phyloP scores from a whole-genome alignment of 371 early-diverging fungal species.

The Conidiobolus incongruus region DNA sequence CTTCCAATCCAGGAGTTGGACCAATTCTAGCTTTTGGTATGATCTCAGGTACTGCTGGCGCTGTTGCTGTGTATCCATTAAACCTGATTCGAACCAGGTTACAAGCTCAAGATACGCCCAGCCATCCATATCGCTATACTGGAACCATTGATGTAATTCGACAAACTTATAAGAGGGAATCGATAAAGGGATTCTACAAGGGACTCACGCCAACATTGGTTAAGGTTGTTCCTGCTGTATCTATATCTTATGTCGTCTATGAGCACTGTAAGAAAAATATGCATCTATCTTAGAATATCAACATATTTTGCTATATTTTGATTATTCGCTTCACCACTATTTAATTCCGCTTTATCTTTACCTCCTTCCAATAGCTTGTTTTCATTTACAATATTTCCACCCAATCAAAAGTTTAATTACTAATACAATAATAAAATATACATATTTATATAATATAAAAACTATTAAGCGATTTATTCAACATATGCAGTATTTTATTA shows the following conservation, averaged over 20 bases:
- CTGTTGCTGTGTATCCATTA: constrained; percentile 55
- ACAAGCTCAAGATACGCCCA: constrained; percentile 66
- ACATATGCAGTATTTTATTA: too few relatives aligned
- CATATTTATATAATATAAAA: too few relatives aligned
- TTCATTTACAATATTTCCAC: too few relatives aligned
- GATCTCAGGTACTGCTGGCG: constrained; percentile 44
- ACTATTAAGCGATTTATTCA: too few relatives aligned
- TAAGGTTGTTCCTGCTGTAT: constrained; percentile 30
- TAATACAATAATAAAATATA: too few relatives aligned
- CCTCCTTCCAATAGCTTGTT: too few relatives aligned
- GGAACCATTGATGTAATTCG: constrained; percentile 41
- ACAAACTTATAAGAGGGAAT: constrained; percentile 27
- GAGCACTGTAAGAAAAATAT: constrained; percentile 28
- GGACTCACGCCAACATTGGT: constrained; percentile 36
- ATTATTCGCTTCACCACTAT: too few relatives aligned
- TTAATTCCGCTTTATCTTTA: too few relatives aligned
- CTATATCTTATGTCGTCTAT: constrained; percentile 34
- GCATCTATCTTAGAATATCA: too few relatives aligned
- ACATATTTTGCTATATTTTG: too few relatives aligned
- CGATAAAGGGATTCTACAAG: constrained; percentile 31
- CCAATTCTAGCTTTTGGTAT: constrained; percentile 48
- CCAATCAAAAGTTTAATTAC: too few relatives aligned
- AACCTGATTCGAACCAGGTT: constrained; percentile 55
- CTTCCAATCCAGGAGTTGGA: too few relatives aligned
- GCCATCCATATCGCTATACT: constrained; percentile 43